Percentiles rank a stretch among this genome's conserved stretches.
phyloP scores from a whole-genome alignment of 2,329 filamentous ascomycete genomes.

The Ophiosphaerella herpotricha region DNA sequence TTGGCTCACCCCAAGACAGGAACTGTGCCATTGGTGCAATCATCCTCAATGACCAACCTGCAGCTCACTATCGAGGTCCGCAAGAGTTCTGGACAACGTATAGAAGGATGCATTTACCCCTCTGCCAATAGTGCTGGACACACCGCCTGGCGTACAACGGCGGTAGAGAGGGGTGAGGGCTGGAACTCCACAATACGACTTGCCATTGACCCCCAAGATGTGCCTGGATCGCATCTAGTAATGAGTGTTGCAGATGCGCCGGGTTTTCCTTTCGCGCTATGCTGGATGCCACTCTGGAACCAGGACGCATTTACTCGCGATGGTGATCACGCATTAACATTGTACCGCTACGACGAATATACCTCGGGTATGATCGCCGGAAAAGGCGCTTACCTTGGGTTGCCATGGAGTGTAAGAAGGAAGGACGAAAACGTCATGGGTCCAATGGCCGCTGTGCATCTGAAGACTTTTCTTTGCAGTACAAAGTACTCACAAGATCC shows the following conservation, averaged over 20 bases:
- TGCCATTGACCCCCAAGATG: conserved; percentile 76
- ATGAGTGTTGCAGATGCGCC: conserved; percentile 89
- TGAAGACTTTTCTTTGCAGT: conserved; percentile 89
- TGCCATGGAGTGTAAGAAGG: conserved; percentile 79
- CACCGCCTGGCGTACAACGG: conserved; percentile 87
- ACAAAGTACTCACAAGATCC: conserved; percentile 94
- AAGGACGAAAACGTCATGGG: conserved; percentile 77
- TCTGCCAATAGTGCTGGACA: conserved; percentile 78
- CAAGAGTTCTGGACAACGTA: conserved; percentile 74
- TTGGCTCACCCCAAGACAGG: conserved; percentile 75
- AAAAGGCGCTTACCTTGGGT: conserved; percentile 82
- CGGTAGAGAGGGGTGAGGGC: conserved; percentile 74
- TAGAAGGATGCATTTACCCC: conserved; percentile 85
- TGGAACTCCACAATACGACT: conserved; percentile 92
- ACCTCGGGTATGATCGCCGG: conserved; percentile 75
- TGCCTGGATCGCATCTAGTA: conserved; percentile 81
- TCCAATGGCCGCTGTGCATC: conserved; percentile 75
- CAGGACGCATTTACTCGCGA: conserved; percentile 87
- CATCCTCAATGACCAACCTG: conserved; percentile 71
- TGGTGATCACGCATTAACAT: conserved; percentile 75
- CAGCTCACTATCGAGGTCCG: conserved; percentile 91
- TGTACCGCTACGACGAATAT: conserved; percentile 92
- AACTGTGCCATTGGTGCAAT: conserved; percentile 73
- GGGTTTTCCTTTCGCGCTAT: conserved; percentile 85
- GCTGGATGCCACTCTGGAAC: conserved; percentile 93